phyloP scores from a whole-genome alignment of 257 asterid genomes.

The Cynanchum wilfordii region DNA sequence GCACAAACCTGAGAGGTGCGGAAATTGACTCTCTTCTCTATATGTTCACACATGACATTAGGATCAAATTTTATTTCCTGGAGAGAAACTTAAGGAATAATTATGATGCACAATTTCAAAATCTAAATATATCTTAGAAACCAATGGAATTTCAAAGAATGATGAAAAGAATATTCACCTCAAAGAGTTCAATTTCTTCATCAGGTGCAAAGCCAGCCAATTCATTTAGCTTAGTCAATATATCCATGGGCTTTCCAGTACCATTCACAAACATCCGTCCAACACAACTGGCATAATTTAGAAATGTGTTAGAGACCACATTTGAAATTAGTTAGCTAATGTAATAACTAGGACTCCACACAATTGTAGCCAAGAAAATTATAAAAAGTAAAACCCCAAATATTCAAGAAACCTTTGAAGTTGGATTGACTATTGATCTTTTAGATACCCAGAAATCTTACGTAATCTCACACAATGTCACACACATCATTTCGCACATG shows the following conservation, averaged over 20 bases:
- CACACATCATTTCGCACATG: background rate
- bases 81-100: conserved; percentile 14
- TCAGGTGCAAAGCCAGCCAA: conserved; percentile 68
- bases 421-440: background rate
- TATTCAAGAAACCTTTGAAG: conserved; percentile 5
- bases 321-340: no score
- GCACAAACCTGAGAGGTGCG: conserved; percentile 53
- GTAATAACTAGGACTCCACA: background rate
- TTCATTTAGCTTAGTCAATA: conserved; percentile 53
- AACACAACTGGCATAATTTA: conserved; percentile 37
- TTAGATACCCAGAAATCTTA: background rate
- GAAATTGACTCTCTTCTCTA: conserved; percentile 51
- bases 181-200: conserved; percentile 73
- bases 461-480: background rate
- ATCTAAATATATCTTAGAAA: background rate
- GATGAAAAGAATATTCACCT: conserved; percentile 35
- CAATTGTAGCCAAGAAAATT: conserved; percentile 1
- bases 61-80: conserved; percentile 86
- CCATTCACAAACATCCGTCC: conserved; percentile 71
- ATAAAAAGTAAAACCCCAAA: background rate
- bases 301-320: background rate
- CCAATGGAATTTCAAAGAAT: background rate
- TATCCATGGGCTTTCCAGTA: conserved; percentile 55
- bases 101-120: background rate
- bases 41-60: conserved; percentile 66